Conservation (phyloP, 768 basidiomycete species). For the Tylopilus balloui region DNA sequence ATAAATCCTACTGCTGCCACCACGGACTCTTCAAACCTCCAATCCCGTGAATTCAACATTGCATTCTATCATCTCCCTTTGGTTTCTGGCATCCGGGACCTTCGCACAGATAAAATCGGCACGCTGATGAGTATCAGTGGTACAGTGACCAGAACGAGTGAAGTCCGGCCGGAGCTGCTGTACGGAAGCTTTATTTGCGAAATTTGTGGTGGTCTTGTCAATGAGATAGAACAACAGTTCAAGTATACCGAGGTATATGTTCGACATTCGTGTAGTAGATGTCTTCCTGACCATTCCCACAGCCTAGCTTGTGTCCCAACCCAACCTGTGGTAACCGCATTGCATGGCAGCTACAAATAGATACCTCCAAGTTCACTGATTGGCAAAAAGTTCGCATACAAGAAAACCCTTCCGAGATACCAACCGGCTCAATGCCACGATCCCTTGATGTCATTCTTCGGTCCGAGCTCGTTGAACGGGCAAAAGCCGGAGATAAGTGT, state of each 20-base stretch:
- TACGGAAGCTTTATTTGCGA: constrained; percentile 93
- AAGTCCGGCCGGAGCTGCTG: constrained; percentile 92
- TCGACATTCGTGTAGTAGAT: constrained; percentile 1
- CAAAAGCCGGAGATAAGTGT: constrained; percentile 98
- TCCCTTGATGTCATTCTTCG: constrained; percentile 95
- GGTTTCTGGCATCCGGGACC: constrained; percentile 90
- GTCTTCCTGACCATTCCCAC: background rate
- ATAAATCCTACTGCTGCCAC: constrained; percentile 87
- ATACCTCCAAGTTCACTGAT: constrained; percentile 94
- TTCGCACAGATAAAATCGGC: constrained; percentile 91
- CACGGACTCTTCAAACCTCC: constrained; percentile 81
- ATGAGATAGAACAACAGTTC: constrained; percentile 98
- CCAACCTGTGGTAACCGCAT: constrained; percentile 86
- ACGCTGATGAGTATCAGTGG: constrained; percentile 93
- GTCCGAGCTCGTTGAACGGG: constrained; percentile 94
- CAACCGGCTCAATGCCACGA: constrained; percentile 97
- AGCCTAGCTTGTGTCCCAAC: constrained; percentile 95
- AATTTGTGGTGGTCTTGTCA: constrained; percentile 77
- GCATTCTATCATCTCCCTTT: constrained; percentile 95
- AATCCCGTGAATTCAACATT: constrained; percentile 89
- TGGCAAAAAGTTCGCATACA: constrained; percentile 99
- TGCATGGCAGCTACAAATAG: constrained; percentile 93
- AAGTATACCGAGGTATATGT: constrained; percentile 89
- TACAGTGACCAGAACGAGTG: constrained; percentile 95
- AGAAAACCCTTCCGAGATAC: constrained; percentile 98